phyloP scores from a whole-genome alignment of 495 filamentous ascomycete species.

The Talaromyces proteolyticus region DNA sequence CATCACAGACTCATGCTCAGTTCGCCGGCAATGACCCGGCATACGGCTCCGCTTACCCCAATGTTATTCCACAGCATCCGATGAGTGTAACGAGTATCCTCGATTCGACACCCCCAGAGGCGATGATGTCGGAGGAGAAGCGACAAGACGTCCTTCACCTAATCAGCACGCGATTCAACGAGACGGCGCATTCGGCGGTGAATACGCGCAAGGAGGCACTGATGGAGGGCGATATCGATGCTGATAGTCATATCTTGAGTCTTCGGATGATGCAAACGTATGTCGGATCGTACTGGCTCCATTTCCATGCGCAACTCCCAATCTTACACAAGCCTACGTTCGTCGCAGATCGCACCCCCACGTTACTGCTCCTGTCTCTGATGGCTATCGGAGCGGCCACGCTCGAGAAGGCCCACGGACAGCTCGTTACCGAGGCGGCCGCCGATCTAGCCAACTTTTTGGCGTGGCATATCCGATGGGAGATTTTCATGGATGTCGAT shows the following conservation, averaged over 20 bases:
- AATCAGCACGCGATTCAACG: constrained; percentile 77
- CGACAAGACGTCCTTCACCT: constrained; percentile 77
- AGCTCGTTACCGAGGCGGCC: constrained; percentile 63
- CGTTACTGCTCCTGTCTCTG: constrained; percentile 82
- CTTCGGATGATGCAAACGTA: constrained; percentile 93
- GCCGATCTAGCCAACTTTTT: constrained; percentile 79
- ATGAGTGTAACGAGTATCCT: constrained; percentile 91
- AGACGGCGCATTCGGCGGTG: constrained; percentile 68
- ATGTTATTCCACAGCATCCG: constrained; percentile 55
- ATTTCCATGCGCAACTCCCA: constrained; percentile 91
- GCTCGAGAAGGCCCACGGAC: constrained; percentile 73
- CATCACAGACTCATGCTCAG: constrained; percentile 35
- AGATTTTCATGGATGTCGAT: constrained; percentile 84
- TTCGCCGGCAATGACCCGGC: constrained; percentile 35
- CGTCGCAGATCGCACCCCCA: constrained; percentile 76
- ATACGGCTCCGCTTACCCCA: constrained; percentile 27
- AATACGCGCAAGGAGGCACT: constrained; percentile 72
- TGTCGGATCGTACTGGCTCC: constrained; percentile 87
- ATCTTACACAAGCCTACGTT: constrained; percentile 95
- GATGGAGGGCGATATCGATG: constrained; percentile 69
- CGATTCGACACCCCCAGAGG: constrained; percentile 75
- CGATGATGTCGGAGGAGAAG: constrained; percentile 81
- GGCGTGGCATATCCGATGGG: constrained; percentile 87
- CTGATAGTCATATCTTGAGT: constrained; percentile 74
- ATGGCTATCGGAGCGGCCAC: constrained; percentile 92